Evolutionary conservation across 257 asterid species (phyloP), one percentile per base, ranked within the genome.

Genomic region (Fraxinus anomala): DNA sequence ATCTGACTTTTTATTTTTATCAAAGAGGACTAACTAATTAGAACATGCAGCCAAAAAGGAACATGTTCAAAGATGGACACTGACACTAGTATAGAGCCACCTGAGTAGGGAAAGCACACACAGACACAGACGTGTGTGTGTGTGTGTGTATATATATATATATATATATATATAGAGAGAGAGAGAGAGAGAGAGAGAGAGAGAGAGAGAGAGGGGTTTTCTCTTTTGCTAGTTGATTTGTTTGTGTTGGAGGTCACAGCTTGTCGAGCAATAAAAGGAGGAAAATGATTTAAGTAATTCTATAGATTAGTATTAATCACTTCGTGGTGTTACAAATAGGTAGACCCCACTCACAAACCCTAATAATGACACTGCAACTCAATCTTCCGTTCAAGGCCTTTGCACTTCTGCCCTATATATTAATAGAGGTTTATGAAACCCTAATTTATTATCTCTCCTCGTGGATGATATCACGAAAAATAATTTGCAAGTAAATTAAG

Each of bases 201-300:
- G 13, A 59, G 51, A 30, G 76, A 74, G 66, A 34, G 71, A 80
- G 68, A 42, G 85, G 0, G 47, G 31, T n/a, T 56, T 72, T 68
- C 61, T 77, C 75, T 72, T 76, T 68, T 51, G 59, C 10, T 40
- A 56, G 40, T 47, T 30, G 23, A 1, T 70, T 54, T 42, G 39
- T 77, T 86, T 78, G 81, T 47, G n/a, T 70, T 74, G 76, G 79
- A 82, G 85, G 87, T 82, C 82, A 85, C 87, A 84, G 71, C 81
- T 90, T 90, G 91, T 90, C 89, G 79, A 87, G 91, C 91, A 87
- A 82, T 81, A 88, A 14, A 54, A 76, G 77, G 73, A 83, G 67
- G 37, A 33, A 66, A 76, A 75, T 79, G 68, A 75, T 82, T 78
- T 78, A 80, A 87, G 71, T 81, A 85, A 83, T 85, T 76, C 79